Conservation (phyloP, 1,284 basidiomycete species). For the Inonotus hispidus region DNA sequence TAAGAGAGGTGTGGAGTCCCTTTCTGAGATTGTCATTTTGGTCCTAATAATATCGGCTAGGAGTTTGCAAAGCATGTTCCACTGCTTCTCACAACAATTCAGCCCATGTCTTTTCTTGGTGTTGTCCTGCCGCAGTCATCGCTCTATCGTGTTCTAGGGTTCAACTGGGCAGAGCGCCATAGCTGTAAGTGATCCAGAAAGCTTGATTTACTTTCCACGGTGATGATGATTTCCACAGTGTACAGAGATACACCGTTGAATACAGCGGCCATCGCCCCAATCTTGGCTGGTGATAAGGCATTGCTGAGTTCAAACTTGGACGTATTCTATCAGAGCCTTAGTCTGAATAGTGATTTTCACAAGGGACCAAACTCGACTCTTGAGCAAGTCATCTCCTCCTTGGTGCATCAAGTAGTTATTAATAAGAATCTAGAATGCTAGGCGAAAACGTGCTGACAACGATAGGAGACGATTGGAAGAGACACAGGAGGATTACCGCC, state of each 20-base stretch:
- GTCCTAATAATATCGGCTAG: not conserved
- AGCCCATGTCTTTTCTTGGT: not conserved
- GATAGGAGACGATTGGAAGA: constrained; percentile 30
- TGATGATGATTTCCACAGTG: not conserved
- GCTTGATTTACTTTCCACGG: not conserved
- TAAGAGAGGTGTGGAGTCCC: no score
- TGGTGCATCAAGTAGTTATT: not conserved
- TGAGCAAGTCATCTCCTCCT: not conserved
- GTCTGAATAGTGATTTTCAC: not conserved
- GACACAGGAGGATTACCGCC: constrained; percentile 28
- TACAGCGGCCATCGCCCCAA: not conserved
- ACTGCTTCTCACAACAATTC: not conserved
- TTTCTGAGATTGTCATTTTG: no score
- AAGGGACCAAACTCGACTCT: not conserved
- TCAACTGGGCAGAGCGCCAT: not conserved
- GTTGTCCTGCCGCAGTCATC: not conserved
- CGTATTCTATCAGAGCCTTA: not conserved
- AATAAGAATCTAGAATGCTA: constrained; percentile 17
- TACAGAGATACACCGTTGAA: constrained; percentile 7
- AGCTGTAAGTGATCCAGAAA: not conserved
- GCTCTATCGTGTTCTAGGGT: not conserved
- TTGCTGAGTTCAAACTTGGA: not conserved
- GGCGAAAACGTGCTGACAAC: constrained; percentile 31
- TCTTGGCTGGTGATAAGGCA: not conserved
- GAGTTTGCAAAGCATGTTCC: not conserved